These are phyloP conservation scores for Margaritispora aquatica DNA, from an alignment of 495 filamentous ascomycete genomes.

Conservation along the genomic window DNA sequence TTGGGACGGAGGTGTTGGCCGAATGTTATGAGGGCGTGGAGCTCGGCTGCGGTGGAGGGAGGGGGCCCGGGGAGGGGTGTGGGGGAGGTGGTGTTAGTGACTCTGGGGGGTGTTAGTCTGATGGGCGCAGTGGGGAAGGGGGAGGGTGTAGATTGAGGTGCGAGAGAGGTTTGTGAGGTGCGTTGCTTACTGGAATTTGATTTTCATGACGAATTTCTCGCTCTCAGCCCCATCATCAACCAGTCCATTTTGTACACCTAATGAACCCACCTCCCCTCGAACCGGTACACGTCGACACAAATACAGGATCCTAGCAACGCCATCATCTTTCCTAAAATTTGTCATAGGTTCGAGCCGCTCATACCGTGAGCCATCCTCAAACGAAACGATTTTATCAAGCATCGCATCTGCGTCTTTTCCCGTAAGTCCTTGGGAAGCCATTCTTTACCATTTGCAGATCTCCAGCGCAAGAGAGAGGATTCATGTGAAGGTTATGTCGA, in stretches of 20 bases:
- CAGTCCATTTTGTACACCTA: background rate
- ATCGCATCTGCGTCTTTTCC: background rate
- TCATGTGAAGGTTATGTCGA: too few relatives aligned
- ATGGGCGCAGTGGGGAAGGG: too few relatives aligned
- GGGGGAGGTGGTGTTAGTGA: too few relatives aligned
- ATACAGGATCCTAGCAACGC: background rate
- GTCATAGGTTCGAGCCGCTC: conserved; percentile 1
- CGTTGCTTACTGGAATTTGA: background rate
- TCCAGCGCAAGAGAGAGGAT: too few relatives aligned
- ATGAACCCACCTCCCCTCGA: too few relatives aligned
- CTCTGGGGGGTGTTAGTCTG: too few relatives aligned
- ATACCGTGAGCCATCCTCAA: conserved; percentile 1
- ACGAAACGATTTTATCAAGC: background rate
- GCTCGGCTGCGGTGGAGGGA: too few relatives aligned
- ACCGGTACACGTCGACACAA: background rate
- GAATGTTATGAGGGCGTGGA: background rate
- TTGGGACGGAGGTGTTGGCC: background rate
- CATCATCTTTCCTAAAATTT: background rate
- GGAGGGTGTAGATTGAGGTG: too few relatives aligned
- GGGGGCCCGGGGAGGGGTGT: too few relatives aligned
- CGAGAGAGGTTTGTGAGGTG: too few relatives aligned
- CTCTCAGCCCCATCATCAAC: too few relatives aligned
- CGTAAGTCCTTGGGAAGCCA: background rate
- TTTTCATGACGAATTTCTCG: background rate
- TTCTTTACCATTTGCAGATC: too few relatives aligned